Base-by-base conservation (phyloP, 345 rosid species). In the Brassica juncea region DNA sequence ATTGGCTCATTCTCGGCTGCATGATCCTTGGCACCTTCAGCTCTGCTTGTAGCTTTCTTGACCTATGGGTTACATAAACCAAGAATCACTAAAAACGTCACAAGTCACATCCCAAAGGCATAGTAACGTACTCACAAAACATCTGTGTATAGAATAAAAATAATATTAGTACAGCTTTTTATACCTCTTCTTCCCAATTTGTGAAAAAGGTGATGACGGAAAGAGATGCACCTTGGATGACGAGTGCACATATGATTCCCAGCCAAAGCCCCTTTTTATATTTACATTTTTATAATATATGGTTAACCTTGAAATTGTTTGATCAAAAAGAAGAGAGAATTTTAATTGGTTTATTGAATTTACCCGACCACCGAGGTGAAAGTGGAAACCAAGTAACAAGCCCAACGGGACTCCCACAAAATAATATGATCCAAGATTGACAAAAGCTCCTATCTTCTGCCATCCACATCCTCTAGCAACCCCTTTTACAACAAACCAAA, bases 401-500 rank as follows among this genome's bases (percentile, higher is more conserved):
- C 86, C 84, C 2, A 66, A 75, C 0, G 88, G 87, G 74, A 87
- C 80, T 37, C 90, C 90, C 2, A 85, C 73, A 8, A 85, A 37
- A 74, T 87, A 84, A 68, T 81, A 87, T 19, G 86, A 82, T 60
- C 86, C 89, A 32, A 87, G 78, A 42, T 85, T 85, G 28, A 84
- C 74, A 7, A 39, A 70, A 2, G 88, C 86, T 16, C 88, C 89
- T 42, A 83, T 60, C 83, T 82, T 82, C 70, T 87, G 88, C 88
- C 87, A 85, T 70, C 89, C 89, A 59, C 88, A 85, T 27, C 86
- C 89, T 82, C 89, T 87, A 30, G 85, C 88, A 70, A 75, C 81
- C 44, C 89, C 89, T 87, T 71, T 65, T 15, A 39, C 32, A 68
- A 1, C 10, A 57, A 75, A 52, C 11, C 30, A 34, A 23, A 37